Evolutionary conservation across 306 rosid genomes (phyloP).

Genomic region (Macrotyloma uniflorum): DNA sequence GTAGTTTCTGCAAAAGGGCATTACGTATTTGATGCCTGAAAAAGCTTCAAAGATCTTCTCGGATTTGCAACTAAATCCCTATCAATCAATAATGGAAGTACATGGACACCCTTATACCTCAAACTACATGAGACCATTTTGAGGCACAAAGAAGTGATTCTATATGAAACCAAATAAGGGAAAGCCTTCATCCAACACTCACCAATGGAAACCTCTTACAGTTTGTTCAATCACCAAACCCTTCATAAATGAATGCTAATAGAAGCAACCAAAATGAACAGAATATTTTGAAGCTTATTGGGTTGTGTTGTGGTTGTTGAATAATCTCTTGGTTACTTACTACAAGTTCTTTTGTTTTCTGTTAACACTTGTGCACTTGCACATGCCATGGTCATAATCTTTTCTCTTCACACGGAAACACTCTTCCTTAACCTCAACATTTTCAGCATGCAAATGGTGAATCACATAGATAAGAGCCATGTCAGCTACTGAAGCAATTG

Average conservation of each 20-base stretch:
- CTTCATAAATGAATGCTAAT: neutral
- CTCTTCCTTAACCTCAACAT: neutral
- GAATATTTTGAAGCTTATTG: neutral
- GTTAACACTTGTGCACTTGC: neutral
- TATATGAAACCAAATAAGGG: neutral
- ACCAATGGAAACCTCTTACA: neutral
- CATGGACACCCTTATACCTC: neutral
- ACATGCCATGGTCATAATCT: neutral
- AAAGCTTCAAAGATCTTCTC: neutral
- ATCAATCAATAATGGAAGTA: neutral
- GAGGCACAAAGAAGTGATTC: neutral
- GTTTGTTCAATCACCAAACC: neutral
- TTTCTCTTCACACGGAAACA: neutral
- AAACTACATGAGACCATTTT: neutral
- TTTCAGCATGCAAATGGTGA: neutral
- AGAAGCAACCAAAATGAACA: neutral
- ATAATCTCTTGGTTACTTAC: neutral
- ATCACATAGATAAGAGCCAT: neutral
- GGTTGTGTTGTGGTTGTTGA: neutral
- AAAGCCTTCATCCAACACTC: slow-evolving; percentile 3
- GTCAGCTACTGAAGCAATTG: neutral
- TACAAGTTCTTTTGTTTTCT: neutral
- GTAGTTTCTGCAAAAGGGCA: neutral
- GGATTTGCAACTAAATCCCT: neutral
- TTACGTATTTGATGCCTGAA: neutral